A percentile compares a stretch with the other conserved stretches of the same genome.
Conservation (phyloP, 768 basidiomycete species). For the Tylopilus cervinicoccineus region DNA sequence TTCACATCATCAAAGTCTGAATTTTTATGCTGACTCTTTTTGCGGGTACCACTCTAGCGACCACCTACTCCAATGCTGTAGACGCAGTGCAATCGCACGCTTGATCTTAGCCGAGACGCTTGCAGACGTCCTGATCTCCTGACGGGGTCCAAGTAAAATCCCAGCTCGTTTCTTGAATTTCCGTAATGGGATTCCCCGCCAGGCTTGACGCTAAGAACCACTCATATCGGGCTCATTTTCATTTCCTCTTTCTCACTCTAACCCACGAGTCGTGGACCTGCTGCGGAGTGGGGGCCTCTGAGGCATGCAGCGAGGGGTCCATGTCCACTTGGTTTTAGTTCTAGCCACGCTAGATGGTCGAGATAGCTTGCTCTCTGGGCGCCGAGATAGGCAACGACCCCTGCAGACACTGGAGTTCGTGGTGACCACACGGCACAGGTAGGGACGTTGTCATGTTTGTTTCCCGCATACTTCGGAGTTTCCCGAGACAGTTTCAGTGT, state of each 20-base stretch:
- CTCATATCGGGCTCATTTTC: background rate
- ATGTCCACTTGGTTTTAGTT: constrained; percentile 4
- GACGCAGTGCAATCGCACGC: no score
- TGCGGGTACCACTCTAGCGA: background rate
- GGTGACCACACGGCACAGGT: background rate
- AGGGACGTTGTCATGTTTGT: background rate
- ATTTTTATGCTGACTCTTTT: no score
- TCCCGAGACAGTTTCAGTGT: constrained; percentile 1
- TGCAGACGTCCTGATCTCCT: background rate
- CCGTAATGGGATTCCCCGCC: background rate
- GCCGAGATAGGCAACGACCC: constrained; percentile 1
- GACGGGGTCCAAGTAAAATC: background rate
- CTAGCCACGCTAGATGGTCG: constrained; percentile 10
- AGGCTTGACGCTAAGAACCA: background rate
- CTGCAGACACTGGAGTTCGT: constrained; percentile 9
- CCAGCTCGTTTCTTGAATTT: background rate
- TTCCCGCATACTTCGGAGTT: background rate
- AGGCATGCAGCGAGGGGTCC: background rate
- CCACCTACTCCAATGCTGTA: background rate
- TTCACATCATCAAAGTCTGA: background rate
- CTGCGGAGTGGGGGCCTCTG: background rate
- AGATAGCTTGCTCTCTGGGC: no score
- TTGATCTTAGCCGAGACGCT: no score
- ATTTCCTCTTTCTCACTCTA: constrained; percentile 3
- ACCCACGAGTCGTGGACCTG: constrained; percentile 1